These are phyloP conservation scores for Pulveroboletus sp. DNA, from an alignment of 768 basidiomycete genomes.

Conservation along the genomic window DNA sequence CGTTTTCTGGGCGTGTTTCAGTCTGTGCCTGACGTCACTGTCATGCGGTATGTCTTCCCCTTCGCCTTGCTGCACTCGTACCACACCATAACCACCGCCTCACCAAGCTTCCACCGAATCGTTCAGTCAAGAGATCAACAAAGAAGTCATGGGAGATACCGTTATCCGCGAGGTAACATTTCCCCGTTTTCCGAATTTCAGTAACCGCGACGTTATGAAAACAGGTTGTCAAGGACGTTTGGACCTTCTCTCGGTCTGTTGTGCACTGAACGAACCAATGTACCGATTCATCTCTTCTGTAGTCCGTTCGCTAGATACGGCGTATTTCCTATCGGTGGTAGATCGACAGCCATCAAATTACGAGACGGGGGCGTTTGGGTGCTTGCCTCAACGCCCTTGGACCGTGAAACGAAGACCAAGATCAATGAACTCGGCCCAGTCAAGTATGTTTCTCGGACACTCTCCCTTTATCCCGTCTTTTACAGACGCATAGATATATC, in stretches of 20 bases:
- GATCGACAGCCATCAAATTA: slow-evolving; percentile 77
- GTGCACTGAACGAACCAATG: neutral
- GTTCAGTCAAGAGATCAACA: slow-evolving; percentile 1
- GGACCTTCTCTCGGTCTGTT: slow-evolving; percentile 61
- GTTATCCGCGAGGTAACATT: slow-evolving; percentile 41
- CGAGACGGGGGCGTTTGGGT: slow-evolving; percentile 70
- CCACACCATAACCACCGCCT: slow-evolving; percentile 18
- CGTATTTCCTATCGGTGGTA: slow-evolving; percentile 71
- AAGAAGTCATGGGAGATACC: slow-evolving; percentile 30
- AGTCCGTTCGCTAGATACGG: slow-evolving; percentile 68
- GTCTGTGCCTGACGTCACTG: slow-evolving; percentile 18
- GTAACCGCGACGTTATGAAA: neutral
- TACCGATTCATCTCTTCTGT: slow-evolving; percentile 7
- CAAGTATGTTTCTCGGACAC: slow-evolving; percentile 36
- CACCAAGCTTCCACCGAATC: slow-evolving; percentile 5
- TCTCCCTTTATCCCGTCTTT: neutral
- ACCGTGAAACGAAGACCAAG: slow-evolving; percentile 56
- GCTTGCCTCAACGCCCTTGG: slow-evolving; percentile 74
- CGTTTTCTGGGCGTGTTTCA: slow-evolving; percentile 13
- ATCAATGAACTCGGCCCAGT: slow-evolving; percentile 65
- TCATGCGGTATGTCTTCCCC: slow-evolving; percentile 3
- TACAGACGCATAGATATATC: slow-evolving; percentile 43
- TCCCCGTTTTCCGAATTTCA: neutral
- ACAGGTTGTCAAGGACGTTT: slow-evolving; percentile 49
- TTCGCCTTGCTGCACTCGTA: slow-evolving; percentile 7